Conservation (phyloP, 1,284 basidiomycete genomes). For the Ustilago loliicola region DNA sequence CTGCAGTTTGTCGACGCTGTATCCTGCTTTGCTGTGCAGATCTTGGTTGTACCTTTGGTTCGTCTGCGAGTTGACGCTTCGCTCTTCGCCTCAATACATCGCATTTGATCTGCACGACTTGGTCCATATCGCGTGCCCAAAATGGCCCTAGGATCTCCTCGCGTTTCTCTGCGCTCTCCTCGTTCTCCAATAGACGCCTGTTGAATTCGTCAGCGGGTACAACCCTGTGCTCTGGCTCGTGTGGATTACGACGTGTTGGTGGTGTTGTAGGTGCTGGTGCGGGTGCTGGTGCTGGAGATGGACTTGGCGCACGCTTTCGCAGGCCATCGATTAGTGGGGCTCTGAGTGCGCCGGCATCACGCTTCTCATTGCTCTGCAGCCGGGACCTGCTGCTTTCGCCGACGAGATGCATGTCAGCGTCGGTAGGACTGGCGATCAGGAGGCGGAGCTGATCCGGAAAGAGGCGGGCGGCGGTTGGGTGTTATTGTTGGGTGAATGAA, state of each 20-base stretch:
- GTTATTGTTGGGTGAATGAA: no score
- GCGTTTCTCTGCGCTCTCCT: constrained; percentile 5
- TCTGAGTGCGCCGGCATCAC: neutral
- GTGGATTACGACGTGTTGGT: constrained; percentile 29
- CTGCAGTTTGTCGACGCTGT: constrained; percentile 54
- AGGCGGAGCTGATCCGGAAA: neutral
- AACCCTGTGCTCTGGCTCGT: constrained; percentile 43
- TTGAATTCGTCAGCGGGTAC: constrained; percentile 28
- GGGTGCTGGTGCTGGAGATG: constrained; percentile 35
- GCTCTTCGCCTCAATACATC: constrained; percentile 15
- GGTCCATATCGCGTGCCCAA: constrained; percentile 45
- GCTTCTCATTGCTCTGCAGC: constrained; percentile 20
- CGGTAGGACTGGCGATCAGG: neutral
- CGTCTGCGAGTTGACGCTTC: constrained; percentile 2
- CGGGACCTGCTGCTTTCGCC: constrained; percentile 44
- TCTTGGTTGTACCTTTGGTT: constrained; percentile 4
- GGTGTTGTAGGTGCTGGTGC: constrained; percentile 39
- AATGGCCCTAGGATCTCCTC: constrained; percentile 52
- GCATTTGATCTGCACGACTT: constrained; percentile 42
- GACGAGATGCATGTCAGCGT: constrained; percentile 30
- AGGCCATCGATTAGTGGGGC: neutral
- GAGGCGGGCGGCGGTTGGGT: neutral
- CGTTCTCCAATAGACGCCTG: constrained; percentile 18
- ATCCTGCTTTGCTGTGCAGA: neutral
- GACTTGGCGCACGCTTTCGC: constrained; percentile 29